Evolutionary conservation across 2,329 filamentous ascomycete genomes (phyloP).

Genomic region (Fusarium gaditjirri): DNA sequence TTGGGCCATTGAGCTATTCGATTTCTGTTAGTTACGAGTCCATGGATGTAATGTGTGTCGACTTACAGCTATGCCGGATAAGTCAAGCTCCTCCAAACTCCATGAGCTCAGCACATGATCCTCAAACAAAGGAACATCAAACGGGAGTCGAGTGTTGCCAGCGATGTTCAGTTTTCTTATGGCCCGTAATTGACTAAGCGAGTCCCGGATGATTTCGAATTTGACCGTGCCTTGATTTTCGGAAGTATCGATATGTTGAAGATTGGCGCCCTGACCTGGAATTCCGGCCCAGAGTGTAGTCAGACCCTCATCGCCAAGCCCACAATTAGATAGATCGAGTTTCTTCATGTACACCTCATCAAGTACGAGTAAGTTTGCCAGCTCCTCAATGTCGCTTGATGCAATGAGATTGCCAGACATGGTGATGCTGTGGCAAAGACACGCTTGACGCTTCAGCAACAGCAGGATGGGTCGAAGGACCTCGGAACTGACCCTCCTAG

Average conservation of each 20-base stretch:
- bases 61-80: constrained; percentile 64
- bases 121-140: constrained; percentile 59
- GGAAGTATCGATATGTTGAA: constrained; percentile 63
- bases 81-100: constrained; percentile 63
- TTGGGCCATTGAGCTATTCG: constrained; percentile 58
- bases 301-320: constrained; percentile 61
- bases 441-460: constrained; percentile 58
- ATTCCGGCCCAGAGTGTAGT: constrained; percentile 60
- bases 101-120: constrained; percentile 55
- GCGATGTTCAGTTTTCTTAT: constrained; percentile 62
- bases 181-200: constrained; percentile 56
- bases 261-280: constrained; percentile 55
- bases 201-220: constrained; percentile 57
- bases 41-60: neutral
- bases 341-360: constrained; percentile 56
- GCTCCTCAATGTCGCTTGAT: constrained; percentile 58
- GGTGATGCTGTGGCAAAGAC: constrained; percentile 61
- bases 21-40: constrained; percentile 13
- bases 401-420: constrained; percentile 62
- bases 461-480: constrained; percentile 61
- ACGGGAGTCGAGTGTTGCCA: constrained; percentile 60
- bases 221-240: constrained; percentile 63
- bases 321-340: constrained; percentile 63
- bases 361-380: constrained; percentile 49
- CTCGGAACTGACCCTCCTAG: constrained; percentile 50